A percentile compares a stretch with the other conserved stretches of the same genome.
Conservation (phyloP, 2,329 filamentous ascomycete species). For the Rutstroemia sp. region DNA sequence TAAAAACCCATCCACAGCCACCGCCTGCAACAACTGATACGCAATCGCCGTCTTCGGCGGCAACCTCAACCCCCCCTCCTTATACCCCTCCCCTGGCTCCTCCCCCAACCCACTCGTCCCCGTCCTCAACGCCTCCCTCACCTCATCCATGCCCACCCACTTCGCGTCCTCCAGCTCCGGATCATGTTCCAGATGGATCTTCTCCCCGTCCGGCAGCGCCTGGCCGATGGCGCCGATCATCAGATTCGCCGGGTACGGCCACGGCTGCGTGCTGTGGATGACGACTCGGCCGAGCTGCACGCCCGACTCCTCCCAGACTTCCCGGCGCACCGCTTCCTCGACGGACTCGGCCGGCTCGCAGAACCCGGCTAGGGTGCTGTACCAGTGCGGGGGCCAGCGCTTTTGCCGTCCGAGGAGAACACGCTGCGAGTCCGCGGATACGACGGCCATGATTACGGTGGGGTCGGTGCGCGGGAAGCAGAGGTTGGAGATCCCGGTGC, state of each 20-base stretch:
- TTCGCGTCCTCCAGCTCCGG: conserved; percentile 83
- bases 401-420: conserved; percentile 74
- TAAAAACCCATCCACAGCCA: conserved; percentile 63
- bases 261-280: conserved; percentile 78
- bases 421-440: conserved; percentile 66
- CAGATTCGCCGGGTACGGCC: conserved; percentile 77
- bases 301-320: conserved; percentile 82
- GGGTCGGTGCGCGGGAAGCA: conserved; percentile 83
- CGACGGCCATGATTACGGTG: conserved; percentile 86
- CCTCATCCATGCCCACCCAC: conserved; percentile 81
- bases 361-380: conserved; percentile 82
- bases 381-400: conserved; percentile 79
- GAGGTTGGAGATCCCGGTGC: conserved; percentile 81
- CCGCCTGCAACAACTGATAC: conserved; percentile 75
- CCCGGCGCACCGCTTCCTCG: conserved; percentile 74
- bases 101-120: conserved; percentile 64
- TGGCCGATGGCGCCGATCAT: conserved; percentile 89
- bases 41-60: conserved; percentile 88
- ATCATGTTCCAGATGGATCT: conserved; percentile 76
- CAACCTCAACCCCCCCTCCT: conserved; percentile 69
- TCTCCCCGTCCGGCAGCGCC: conserved; percentile 72
- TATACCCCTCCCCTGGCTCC: conserved; percentile 56
- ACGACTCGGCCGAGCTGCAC: conserved; percentile 70
- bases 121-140: conserved; percentile 62
- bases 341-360: conserved; percentile 79